Percentiles rank a stretch among this genome's conserved stretches.
Conservation (phyloP, 352 stramenopile species). For the Phytopythium vexans region DNA sequence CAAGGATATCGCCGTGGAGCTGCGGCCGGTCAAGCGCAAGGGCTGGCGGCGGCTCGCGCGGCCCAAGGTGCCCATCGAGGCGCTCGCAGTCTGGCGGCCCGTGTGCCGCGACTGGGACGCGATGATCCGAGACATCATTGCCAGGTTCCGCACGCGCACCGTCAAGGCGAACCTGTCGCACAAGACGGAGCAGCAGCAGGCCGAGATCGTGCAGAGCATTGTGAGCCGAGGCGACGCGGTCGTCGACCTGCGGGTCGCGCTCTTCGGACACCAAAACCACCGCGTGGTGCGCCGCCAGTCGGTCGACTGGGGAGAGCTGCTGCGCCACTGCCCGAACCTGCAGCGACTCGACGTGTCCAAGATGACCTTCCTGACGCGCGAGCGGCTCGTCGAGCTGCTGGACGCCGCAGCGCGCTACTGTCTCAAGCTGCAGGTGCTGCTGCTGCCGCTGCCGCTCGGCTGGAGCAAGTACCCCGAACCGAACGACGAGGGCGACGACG, state of each 20-base stretch:
- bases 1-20: conserved; percentile 45
- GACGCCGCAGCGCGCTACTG: conserved; percentile 33
- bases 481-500: conserved; percentile 21
- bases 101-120: conserved; percentile 50
- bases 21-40: conserved; percentile 40
- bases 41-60: conserved; percentile 36
- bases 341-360: conserved; percentile 45
- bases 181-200: conserved; percentile 28
- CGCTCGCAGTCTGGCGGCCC: conserved; percentile 30
- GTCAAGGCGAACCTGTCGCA: conserved; percentile 49
- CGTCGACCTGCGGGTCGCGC: conserved; percentile 37
- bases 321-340: conserved; percentile 35
- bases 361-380: conserved; percentile 48
- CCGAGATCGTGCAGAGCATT: conserved; percentile 12
- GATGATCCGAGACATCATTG: conserved; percentile 42
- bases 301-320: conserved; percentile 37
- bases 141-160: conserved; percentile 34
- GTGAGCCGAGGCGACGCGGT: conserved; percentile 15
- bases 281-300: conserved; percentile 7
- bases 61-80: conserved; percentile 33
- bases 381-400: conserved; percentile 31
- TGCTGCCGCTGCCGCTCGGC: conserved; percentile 36
- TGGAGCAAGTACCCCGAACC: conserved; percentile 30
- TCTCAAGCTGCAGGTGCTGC: conserved; percentile 39
- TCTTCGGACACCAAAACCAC: conserved; percentile 38